Percentiles rank a stretch among this genome's conserved stretches.
Conservation (phyloP, 148 eudicot species). For the Camellia japonica region DNA sequence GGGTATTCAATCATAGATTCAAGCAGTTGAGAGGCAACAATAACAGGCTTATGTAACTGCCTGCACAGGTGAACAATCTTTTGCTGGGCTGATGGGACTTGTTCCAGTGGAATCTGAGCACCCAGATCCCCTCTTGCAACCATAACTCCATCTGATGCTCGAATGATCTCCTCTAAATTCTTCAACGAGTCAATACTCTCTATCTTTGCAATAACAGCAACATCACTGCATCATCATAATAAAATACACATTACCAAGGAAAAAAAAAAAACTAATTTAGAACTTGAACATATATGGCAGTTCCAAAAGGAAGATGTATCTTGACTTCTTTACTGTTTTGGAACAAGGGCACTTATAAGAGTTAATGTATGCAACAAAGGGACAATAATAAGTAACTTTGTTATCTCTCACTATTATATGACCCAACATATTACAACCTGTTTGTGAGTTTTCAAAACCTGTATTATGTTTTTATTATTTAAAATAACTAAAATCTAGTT, state of each 20-base stretch:
- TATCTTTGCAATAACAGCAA: constrained; percentile 87
- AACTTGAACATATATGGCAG: neutral
- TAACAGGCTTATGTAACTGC: constrained; percentile 79
- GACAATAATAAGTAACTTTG: neutral
- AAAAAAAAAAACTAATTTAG: neutral
- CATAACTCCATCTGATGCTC: constrained; percentile 95
- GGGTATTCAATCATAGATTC: constrained; percentile 99
- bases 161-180: constrained; percentile 86
- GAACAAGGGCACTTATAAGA: neutral
- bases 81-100: constrained; percentile 92
- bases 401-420: neutral
- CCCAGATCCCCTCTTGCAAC: constrained; percentile 99
- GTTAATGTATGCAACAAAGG: neutral
- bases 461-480: too few species aligned
- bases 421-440: neutral
- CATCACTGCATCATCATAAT: constrained; percentile 47
- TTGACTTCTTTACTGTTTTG: neutral
- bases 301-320: neutral
- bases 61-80: constrained; percentile 82
- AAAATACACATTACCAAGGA: neutral
- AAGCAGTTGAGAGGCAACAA: constrained; percentile 94
- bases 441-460: too few species aligned
- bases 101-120: constrained; percentile 95
- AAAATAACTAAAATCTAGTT: too few species aligned
- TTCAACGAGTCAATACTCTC: constrained; percentile 91